Percentiles rank a stretch among this genome's conserved stretches.
Conservation (phyloP, 495 filamentous ascomycete genomes). For the Trichoderma erinaceum region DNA sequence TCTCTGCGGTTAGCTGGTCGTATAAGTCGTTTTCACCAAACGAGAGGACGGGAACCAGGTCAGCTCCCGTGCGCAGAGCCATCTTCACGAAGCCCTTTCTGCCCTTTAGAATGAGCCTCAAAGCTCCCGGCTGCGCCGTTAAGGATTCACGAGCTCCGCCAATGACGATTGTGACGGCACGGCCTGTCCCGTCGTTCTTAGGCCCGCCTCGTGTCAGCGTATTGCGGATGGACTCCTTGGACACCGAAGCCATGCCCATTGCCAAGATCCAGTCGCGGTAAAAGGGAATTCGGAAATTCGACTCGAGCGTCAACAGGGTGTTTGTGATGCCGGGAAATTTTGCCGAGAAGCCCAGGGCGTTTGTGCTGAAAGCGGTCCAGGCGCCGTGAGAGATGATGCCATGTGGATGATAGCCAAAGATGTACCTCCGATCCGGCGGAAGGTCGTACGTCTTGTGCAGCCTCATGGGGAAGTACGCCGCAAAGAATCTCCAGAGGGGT, state of each 20-base stretch:
- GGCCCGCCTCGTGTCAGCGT: slow-evolving; percentile 68
- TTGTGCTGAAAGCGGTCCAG: slow-evolving; percentile 86
- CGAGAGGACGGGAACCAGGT: slow-evolving; percentile 81
- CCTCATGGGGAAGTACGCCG: slow-evolving; percentile 82
- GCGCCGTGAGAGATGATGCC: slow-evolving; percentile 96
- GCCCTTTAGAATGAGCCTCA: slow-evolving; percentile 70
- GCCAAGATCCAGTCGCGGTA: slow-evolving; percentile 88
- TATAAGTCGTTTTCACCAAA: slow-evolving; percentile 98
- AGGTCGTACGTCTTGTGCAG: slow-evolving; percentile 80
- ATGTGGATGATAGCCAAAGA: slow-evolving; percentile 96
- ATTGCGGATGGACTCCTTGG: slow-evolving; percentile 83
- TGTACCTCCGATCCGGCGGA: slow-evolving; percentile 82
- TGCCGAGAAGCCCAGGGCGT: slow-evolving; percentile 78
- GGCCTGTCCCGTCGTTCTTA: slow-evolving; percentile 84
- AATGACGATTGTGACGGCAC: slow-evolving; percentile 92
- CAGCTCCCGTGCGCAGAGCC: slow-evolving; percentile 81
- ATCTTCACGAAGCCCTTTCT: slow-evolving; percentile 93
- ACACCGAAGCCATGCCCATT: slow-evolving; percentile 82
- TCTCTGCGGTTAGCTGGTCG: slow-evolving; percentile 67
- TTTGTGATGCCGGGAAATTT: slow-evolving; percentile 96
- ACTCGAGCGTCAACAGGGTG: slow-evolving; percentile 83
- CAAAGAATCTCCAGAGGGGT: slow-evolving; percentile 82
- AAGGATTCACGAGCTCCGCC: slow-evolving; percentile 90
- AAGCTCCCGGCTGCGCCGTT: slow-evolving; percentile 67
- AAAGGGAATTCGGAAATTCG: slow-evolving; percentile 89